Conservation (phyloP, 768 basidiomycete genomes). For the Phanerochaete sordida region DNA sequence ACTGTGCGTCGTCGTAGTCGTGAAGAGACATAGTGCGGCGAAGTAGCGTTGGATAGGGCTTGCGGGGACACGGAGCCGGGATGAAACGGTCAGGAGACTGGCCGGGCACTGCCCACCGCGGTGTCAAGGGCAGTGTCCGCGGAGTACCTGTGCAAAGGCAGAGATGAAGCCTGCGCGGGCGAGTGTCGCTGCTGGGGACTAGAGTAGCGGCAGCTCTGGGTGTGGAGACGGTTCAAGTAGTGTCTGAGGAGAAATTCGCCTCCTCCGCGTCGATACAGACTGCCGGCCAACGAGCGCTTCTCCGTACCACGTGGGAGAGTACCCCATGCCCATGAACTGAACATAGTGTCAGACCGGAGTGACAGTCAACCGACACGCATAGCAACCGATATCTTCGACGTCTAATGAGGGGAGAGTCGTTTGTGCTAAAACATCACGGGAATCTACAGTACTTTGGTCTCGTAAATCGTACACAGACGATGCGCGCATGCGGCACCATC, state of each 20-base stretch:
- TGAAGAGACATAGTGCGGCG: constrained; percentile 27
- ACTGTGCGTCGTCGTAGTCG: constrained; percentile 17
- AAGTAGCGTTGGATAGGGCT: neutral
- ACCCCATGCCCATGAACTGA: neutral
- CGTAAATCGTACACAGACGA: neutral
- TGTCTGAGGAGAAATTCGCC: too few species aligned
- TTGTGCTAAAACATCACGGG: neutral
- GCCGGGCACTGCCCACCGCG: neutral
- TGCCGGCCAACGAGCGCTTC: neutral
- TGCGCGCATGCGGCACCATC: neutral
- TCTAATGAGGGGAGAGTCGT: constrained; percentile 1
- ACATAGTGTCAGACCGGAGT: too few species aligned
- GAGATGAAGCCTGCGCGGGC: neutral
- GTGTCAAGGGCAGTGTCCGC: neutral
- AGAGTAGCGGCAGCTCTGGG: neutral
- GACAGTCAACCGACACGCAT: neutral
- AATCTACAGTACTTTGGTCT: constrained; percentile 1
- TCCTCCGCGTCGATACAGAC: neutral
- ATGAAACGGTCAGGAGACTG: constrained; percentile 2
- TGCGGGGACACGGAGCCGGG: neutral
- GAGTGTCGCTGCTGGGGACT: neutral
- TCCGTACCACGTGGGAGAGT: neutral
- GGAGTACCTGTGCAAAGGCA: constrained; percentile 1
- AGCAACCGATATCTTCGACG: neutral
- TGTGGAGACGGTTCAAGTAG: neutral